Base-by-base conservation (phyloP, 1,284 basidiomycete species). In the Trichosporon faecale region DNA sequence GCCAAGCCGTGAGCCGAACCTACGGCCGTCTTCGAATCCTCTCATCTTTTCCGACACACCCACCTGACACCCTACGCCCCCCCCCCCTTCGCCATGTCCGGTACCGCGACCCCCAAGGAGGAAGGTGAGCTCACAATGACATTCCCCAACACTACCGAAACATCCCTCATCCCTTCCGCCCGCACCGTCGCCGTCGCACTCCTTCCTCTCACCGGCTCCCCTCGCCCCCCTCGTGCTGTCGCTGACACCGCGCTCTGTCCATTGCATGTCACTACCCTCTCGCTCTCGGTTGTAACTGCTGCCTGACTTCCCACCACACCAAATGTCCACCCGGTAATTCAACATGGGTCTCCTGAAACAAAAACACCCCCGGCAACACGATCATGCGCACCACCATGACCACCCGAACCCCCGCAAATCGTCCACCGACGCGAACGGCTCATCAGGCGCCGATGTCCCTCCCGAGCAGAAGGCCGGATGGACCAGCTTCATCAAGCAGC, bases 401-500 rank as follows among this genome's bases (percentile, higher is more conserved):
- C 29, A 33, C 57, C 29, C 57, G 6, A 23, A 12, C 18, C 6
- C 46, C 18, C 44, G 21, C 49, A 57, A 40, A 49, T 14, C 8
- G 7, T 57, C 65, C 46, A 11, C 25, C 12, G 37, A 11, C 16
- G 25, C 40, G 8, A 40, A 12, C n/a, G 37, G 14, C 9, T 25
- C 49, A 7, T 25, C 37, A 81, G 79, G 75, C 72, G 80, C 80
- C 76, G 83, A 80, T 65, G 81, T 84, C 29, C 83, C 83, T 60
- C 75, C 79, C 68, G 83, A 82, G 68, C 83, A 84, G 73, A 83
- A 84, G 76, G 83, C 82, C 63, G 80, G 81, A 79, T 84, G 84
- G 84, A 73, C 79, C 23, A 79, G 78, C 31, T 84, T 83, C 75
- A 80, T 83, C 79, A 85, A 83, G 76, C 76, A 91, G 70, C 89